Evolutionary conservation across 2,329 filamentous ascomycete genomes (phyloP).

Genomic region (Neonectria punicea): DNA sequence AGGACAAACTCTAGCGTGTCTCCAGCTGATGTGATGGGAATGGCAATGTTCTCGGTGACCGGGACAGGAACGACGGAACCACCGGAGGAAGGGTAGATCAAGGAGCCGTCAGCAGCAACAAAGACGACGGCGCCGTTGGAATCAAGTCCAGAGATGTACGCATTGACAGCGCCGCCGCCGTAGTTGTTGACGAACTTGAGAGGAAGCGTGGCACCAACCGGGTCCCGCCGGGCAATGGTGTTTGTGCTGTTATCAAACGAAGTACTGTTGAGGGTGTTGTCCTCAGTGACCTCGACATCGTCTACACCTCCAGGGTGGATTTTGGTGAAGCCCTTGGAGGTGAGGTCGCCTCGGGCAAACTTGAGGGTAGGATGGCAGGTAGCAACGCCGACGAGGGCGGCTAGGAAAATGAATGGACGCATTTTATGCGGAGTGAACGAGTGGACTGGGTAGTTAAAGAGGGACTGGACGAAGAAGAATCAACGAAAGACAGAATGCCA

Average conservation of each 20-base stretch:
- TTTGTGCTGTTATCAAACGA: conserved; percentile 30
- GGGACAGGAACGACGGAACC: conserved; percentile 48
- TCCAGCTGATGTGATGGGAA: conserved; percentile 53
- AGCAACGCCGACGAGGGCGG: conserved; percentile 32
- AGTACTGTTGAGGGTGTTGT: conserved; percentile 55
- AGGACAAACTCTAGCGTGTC: conserved; percentile 52
- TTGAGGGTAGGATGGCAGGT: conserved; percentile 31
- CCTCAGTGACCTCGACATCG: conserved; percentile 49
- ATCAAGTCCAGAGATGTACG: conserved; percentile 59
- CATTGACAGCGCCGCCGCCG: conserved; percentile 50
- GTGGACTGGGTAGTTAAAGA: conserved; percentile 20
- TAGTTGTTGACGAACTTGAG: conserved; percentile 58
- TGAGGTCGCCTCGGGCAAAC: conserved; percentile 23
- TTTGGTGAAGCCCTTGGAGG: conserved; percentile 44
- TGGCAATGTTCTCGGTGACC: conserved; percentile 54
- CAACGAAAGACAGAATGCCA: conserved; percentile 5
- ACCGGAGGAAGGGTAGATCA: conserved; percentile 55
- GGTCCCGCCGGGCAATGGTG: conserved; percentile 4
- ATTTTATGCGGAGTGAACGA: conserved; percentile 30
- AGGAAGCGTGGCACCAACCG: conserved; percentile 33
- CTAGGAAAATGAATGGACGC: conserved; percentile 38
- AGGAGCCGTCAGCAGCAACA: conserved; percentile 51
- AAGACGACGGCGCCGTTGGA: conserved; percentile 54
- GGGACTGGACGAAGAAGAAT: neutral
- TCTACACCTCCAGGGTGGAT: conserved; percentile 44